A percentile compares a stretch with the other conserved stretches of the same genome.
phyloP scores from a whole-genome alignment of 192 early-diverging fungal genomes.

The Endogone sp. region DNA sequence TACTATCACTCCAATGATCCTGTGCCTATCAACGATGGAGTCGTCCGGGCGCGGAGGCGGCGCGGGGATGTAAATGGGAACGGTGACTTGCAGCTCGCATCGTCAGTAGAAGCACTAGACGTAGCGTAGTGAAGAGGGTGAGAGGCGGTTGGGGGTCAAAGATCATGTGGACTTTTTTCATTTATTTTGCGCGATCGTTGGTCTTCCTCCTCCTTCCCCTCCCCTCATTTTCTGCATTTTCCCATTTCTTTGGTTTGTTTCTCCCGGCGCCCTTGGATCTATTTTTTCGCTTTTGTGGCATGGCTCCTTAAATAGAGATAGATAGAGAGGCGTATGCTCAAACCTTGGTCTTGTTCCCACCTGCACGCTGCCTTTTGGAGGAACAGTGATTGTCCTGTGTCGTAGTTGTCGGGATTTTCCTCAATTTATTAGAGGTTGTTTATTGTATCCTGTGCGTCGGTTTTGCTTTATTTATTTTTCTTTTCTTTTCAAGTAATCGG shows the following conservation, averaged over 20 bases:
- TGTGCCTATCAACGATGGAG: not conserved
- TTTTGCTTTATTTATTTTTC: too few relatives aligned
- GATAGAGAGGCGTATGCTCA: not conserved
- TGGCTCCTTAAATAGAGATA: not conserved
- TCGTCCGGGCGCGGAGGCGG: not conserved
- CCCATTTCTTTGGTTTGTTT: not conserved
- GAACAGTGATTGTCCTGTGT: not conserved
- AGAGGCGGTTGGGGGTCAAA: not conserved
- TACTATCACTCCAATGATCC: constrained; percentile 5
- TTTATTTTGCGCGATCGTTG: not conserved
- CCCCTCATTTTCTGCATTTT: not conserved
- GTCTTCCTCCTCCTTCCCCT: not conserved
- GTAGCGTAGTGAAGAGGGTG: not conserved
- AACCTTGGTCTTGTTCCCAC: not conserved
- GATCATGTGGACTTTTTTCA: not conserved
- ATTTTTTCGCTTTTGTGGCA: not conserved
- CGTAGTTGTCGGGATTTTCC: too few relatives aligned
- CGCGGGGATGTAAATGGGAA: not conserved
- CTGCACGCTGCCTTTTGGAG: too few relatives aligned
- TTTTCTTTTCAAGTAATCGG: too few relatives aligned
- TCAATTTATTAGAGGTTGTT: too few relatives aligned
- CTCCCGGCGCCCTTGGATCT: not conserved
- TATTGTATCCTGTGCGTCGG: too few relatives aligned
- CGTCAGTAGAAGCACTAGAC: not conserved
- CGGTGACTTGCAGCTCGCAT: not conserved